Conservation (phyloP, 1,284 basidiomycete species). For the Grifola frondosa region DNA sequence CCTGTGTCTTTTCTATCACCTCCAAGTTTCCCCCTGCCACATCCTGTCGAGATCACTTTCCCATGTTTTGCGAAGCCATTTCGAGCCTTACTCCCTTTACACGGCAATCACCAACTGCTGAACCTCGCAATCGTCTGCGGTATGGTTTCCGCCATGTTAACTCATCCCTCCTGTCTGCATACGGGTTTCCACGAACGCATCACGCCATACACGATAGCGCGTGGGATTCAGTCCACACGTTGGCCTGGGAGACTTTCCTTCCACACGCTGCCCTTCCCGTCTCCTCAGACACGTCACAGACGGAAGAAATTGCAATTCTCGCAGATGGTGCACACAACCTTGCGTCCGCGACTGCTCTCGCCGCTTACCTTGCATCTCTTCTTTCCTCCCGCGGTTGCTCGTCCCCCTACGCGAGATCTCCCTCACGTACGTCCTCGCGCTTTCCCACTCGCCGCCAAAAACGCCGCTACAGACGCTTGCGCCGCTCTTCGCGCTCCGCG, state of each 20-base stretch:
- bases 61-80: slow-evolving; percentile 44
- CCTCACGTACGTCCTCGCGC: slow-evolving; percentile 70
- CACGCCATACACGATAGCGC: slow-evolving; percentile 45
- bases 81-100: slow-evolving; percentile 55
- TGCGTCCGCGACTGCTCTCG: slow-evolving; percentile 74
- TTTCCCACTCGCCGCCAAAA: slow-evolving; percentile 84
- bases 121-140: slow-evolving; percentile 76
- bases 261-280: slow-evolving; percentile 37
- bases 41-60: slow-evolving; percentile 43
- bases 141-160: slow-evolving; percentile 63
- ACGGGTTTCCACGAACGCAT: slow-evolving; percentile 35
- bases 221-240: slow-evolving; percentile 57
- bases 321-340: slow-evolving; percentile 96
- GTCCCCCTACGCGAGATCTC: slow-evolving; percentile 16
- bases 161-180: slow-evolving; percentile 37
- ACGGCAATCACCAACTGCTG: slow-evolving; percentile 80
- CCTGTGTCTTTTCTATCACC: too few species aligned
- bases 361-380: slow-evolving; percentile 65
- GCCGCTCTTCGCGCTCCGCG: slow-evolving; percentile 48
- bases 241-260: slow-evolving; percentile 91
- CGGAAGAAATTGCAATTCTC: slow-evolving; percentile 48
- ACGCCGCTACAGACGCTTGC: slow-evolving; percentile 68
- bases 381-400: slow-evolving; percentile 10
- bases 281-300: background rate
- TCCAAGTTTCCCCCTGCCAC: slow-evolving; percentile 39